Evolutionary conservation across 352 stramenopile genomes (phyloP), one percentile per base, ranked within the genome.

Genomic region (Phytopythium oedochilum): DNA sequence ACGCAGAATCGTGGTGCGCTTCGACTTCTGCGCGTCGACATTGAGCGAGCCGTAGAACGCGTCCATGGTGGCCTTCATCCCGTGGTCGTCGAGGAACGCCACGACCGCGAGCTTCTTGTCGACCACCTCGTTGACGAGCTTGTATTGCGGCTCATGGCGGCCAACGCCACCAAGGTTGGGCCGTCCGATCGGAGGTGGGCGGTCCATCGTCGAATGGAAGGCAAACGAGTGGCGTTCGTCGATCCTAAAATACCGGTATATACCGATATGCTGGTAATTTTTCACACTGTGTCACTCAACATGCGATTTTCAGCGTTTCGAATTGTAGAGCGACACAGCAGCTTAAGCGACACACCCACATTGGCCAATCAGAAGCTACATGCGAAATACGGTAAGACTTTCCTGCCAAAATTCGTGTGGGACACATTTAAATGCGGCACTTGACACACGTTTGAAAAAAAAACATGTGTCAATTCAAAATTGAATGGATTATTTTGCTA

Each of bases 351-450:
- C n/a, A n/a, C n/a, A 3, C 6, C n/a, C 18, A 28, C 8, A 47
- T 47, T 47, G 40, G 40, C 17, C 26, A 28, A 47, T 23, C 6
- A 17, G 3, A 15, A 4, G 29, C 40, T 17, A 47, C 40, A 47
- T 47, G 40, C 40, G 40, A 47, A 47, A 47, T 47, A 26, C 18
- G 40, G 40, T 42, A n/a, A n/a, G n/a, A n/a, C n/a, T n/a, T n/a
- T n/a, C n/a, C n/a, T n/a, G n/a, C n/a, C n/a, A n/a, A n/a, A n/a
- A n/a, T n/a, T n/a, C n/a, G n/a, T n/a, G n/a, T n/a, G n/a, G n/a
- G n/a, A n/a, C n/a, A n/a, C n/a, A n/a, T n/a, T n/a, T n/a, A n/a
- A n/a, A n/a, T n/a, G n/a, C n/a, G n/a, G n/a, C n/a, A n/a, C n/a
- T n/a, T n/a, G n/a, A n/a, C n/a, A n/a, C n/a, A n/a, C n/a, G n/a